Evolutionary conservation across 306 rosid species (phyloP).

Genomic region (Hylodesmum podocarpum): DNA sequence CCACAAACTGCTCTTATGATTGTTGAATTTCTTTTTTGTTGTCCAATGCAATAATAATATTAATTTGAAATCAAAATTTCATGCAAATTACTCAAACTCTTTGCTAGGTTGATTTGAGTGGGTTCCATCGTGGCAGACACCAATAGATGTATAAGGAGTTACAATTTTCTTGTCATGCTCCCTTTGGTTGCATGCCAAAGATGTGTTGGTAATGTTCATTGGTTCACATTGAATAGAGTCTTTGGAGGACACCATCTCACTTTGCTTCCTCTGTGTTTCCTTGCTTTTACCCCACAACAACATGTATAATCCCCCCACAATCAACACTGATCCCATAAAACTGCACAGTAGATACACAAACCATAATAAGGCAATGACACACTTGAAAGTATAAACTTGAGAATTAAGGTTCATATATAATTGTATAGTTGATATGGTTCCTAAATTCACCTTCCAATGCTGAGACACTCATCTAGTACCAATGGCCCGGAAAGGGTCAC

Average conservation of each 20-base stretch:
- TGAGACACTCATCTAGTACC: background rate
- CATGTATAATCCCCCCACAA: conserved; percentile 35
- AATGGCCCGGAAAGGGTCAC: conserved; percentile 1
- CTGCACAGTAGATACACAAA: conserved; percentile 16
- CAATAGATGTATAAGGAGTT: background rate
- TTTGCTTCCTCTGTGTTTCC: background rate
- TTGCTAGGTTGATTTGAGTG: background rate
- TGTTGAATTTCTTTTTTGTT: background rate
- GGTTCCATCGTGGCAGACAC: background rate
- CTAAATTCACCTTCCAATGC: conserved; percentile 23
- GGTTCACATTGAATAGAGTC: conserved; percentile 2
- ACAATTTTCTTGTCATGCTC: conserved; percentile 11
- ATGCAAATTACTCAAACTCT: background rate
- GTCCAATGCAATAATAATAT: too few relatives aligned
- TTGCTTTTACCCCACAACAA: conserved; percentile 35
- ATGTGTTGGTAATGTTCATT: background rate
- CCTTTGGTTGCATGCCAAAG: conserved; percentile 5
- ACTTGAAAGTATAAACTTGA: background rate
- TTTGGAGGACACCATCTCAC: background rate
- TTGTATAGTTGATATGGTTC: background rate
- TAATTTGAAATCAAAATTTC: too few relatives aligned
- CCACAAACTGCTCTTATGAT: background rate
- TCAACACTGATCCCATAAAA: conserved; percentile 15
- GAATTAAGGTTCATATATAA: too few relatives aligned
- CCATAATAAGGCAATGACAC: background rate